These are phyloP conservation scores for Termitomyces sp. DNA, from an alignment of 768 basidiomycete genomes.

Conservation along the genomic window DNA sequence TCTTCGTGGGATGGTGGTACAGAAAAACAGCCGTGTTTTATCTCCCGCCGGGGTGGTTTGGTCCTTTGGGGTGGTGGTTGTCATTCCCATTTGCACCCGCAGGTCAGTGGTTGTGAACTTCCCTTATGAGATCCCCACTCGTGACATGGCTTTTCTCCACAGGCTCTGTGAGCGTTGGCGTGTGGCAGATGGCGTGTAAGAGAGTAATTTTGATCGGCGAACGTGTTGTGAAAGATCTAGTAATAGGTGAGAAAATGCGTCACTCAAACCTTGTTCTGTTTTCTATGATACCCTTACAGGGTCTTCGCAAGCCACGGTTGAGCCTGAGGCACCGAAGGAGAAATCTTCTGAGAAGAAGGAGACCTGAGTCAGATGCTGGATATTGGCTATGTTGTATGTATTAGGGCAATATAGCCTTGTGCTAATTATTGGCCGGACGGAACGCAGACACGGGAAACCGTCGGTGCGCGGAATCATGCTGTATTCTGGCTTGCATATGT, in stretches of 20 bases:
- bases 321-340: conserved; percentile 11
- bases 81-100: conserved; percentile 88
- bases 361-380: conserved; percentile 5
- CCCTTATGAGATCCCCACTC: conserved; percentile 2
- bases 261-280: not conserved
- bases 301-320: conserved; percentile 12
- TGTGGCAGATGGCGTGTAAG: conserved; percentile 95
- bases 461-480: conserved; percentile 5
- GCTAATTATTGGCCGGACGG: conserved; percentile 9
- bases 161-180: conserved; percentile 91
- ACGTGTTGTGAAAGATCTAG: conserved; percentile 64
- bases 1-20: conserved; percentile 89
- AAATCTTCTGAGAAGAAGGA: conserved; percentile 19
- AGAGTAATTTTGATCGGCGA: conserved; percentile 81
- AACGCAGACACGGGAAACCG: conserved; percentile 13
- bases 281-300: conserved; percentile 8
- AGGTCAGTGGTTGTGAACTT: conserved; percentile 45
- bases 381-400: conserved; percentile 15
- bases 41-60: conserved; percentile 88
- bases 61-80: conserved; percentile 85
- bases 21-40: conserved; percentile 90
- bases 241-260: conserved; percentile 39
- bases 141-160: conserved; percentile 5
- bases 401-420: conserved; percentile 16
- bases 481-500: not conserved